Base-by-base conservation (phyloP, 495 filamentous ascomycete genomes). In the Xylaria sp. region DNA sequence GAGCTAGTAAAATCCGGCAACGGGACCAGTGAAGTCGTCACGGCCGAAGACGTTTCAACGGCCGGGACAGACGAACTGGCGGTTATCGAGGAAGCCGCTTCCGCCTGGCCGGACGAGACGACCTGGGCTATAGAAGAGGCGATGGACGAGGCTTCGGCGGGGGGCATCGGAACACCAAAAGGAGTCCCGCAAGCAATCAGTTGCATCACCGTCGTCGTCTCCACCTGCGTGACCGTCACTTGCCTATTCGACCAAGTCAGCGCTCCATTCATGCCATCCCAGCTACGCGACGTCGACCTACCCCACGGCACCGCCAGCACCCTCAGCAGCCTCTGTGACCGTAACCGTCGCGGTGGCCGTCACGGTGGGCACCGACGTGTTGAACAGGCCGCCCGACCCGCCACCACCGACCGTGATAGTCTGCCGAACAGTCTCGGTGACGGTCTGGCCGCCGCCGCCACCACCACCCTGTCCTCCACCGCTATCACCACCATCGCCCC, bases 401-500 rank as follows among this genome's bases (percentile, higher is more conserved):
- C 68, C 72, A 33, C 68, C 72, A 29, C 74, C 74, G 8, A 78
- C 74, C 7, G 74, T 78, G 48, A 78, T 72, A 33, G 76, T 78
- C 57, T 74, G 75, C 21, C 63, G 77, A 1, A 82, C 59, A 5
- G 82, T 84, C 74, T 81, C 79, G 52, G 83, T 85, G 29, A 85
- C 79, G 2, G 80, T 82, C 61, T 72, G 65, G 19, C 63, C 68
- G 48, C 64, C 48, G 26, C 58, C n/a, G n/a, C n/a, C n/a, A n/a
- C n/a, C n/a, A n/a, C n/a, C 69, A 48, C 61, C 35, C 1, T 11
- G 59, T 62, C 21, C 61, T 48, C 24, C 43, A 4, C 68, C 50
- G 40, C 65, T 68, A 52, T 67, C 29, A 66, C 68, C 65, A 15
- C 69, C 70, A 21, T 37, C 75, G 52, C 61, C 66, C 29, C 50